Percentiles rank a stretch among this genome's conserved stretches.
phyloP scores from a whole-genome alignment of 1,284 basidiomycete species.

The Cutaneotrichosporon cutaneum region DNA sequence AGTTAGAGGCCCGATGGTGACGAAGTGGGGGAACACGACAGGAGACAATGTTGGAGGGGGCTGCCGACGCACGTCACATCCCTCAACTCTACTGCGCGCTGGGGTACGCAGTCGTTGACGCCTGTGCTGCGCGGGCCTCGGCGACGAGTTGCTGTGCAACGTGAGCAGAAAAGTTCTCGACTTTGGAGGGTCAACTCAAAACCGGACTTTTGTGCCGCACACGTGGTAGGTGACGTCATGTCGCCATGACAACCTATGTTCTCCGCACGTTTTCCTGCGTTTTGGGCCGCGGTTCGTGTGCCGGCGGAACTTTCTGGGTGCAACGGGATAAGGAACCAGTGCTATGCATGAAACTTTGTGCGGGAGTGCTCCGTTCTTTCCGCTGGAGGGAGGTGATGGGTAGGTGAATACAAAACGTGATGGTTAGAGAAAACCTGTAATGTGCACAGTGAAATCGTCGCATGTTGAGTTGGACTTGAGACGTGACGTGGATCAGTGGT shows the following conservation, averaged over 20 bases:
- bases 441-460: background rate
- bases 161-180: background rate
- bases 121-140: background rate
- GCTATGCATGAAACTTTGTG: slow-evolving; percentile 10
- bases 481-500: background rate
- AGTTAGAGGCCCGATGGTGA: background rate
- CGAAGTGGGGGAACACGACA: background rate
- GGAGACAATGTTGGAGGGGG: background rate
- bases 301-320: background rate
- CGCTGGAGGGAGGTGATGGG: background rate
- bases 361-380: background rate
- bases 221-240: background rate
- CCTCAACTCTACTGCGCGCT: background rate
- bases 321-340: slow-evolving; percentile 3
- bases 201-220: background rate
- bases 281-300: background rate
- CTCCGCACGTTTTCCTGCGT: background rate
- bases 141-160: background rate
- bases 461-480: background rate
- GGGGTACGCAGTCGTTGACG: background rate
- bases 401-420: background rate
- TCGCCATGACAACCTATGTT: background rate
- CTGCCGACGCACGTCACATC: slow-evolving; percentile 3
- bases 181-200: background rate
- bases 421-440: background rate